Evolutionary conservation across 192 early-diverging fungal genomes (phyloP).

Genomic region (Chytriomyces sp.): DNA sequence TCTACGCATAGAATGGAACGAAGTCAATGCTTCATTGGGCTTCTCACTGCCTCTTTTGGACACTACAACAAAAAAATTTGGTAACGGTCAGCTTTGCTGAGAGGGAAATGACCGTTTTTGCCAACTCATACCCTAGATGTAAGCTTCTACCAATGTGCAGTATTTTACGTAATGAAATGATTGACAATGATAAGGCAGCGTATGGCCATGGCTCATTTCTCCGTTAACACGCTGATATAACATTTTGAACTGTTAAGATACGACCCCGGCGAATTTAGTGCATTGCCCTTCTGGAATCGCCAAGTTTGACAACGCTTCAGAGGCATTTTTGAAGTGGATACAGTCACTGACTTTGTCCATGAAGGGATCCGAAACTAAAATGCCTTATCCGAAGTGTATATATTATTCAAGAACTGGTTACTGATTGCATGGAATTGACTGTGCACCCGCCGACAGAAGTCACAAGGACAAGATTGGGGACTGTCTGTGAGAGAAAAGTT

Average conservation of each 20-base stretch:
- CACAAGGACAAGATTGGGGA: constrained; percentile 89
- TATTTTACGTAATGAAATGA: constrained; percentile 86
- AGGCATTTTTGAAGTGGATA: constrained; percentile 86
- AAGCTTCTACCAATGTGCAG: constrained; percentile 88
- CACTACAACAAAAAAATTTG: constrained; percentile 81
- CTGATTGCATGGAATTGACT: neutral
- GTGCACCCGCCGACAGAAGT: constrained; percentile 52
- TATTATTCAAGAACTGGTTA: constrained; percentile 20
- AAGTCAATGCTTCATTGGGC: constrained; percentile 97
- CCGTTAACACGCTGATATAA: neutral
- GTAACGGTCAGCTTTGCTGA: constrained; percentile 19
- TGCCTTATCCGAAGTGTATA: constrained; percentile 66
- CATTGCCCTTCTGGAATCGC: constrained; percentile 77
- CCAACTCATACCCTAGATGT: no score
- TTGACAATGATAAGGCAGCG: constrained; percentile 67
- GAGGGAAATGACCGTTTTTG: neutral
- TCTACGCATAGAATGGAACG: constrained; percentile 88
- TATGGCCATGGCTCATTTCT: constrained; percentile 67
- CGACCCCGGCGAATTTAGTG: constrained; percentile 82
- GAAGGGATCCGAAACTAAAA: constrained; percentile 73
- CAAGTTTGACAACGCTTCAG: constrained; percentile 87
- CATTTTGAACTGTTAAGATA: constrained; percentile 51
- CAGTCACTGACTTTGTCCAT: constrained; percentile 84
- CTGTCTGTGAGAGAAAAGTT: constrained; percentile 81
- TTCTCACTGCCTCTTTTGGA: constrained; percentile 84